Percentiles rank a stretch among this genome's conserved stretches.
phyloP scores from a whole-genome alignment of 179 eudicot species.

The Silene noctiflora region DNA sequence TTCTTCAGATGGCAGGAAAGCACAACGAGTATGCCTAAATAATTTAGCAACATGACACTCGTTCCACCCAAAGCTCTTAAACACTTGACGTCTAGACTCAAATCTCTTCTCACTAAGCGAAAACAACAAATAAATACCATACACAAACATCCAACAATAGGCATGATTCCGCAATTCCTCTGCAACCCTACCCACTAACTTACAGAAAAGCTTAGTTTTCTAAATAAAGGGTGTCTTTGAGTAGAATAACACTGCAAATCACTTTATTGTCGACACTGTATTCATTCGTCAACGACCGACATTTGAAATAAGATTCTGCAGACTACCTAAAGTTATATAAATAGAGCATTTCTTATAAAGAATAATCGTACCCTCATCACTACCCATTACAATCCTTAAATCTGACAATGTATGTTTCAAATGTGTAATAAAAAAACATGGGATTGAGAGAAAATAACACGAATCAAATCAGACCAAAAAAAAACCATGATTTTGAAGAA shows the following conservation, averaged over 20 bases:
- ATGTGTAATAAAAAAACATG: not conserved
- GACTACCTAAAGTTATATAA: too few species aligned
- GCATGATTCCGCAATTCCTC: too few species aligned
- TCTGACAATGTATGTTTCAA: not conserved
- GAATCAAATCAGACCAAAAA: conserved; percentile 15
- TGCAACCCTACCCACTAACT: too few species aligned
- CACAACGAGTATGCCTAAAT: not conserved
- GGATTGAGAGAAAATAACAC: conserved; percentile 5
- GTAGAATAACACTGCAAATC: conserved; percentile 15
- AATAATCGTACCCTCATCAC: too few species aligned
- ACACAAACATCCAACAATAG: conserved; percentile 24
- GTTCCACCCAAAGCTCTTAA: conserved; percentile 16
- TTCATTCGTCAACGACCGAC: conserved; percentile 19
- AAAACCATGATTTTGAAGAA: conserved; percentile 25
- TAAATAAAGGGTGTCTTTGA: not conserved
- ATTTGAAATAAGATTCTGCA: conserved; percentile 18
- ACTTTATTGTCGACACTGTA: conserved; percentile 21
- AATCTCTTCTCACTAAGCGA: conserved; percentile 1
- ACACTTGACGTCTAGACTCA: conserved; percentile 11
- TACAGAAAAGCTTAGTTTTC: not conserved
- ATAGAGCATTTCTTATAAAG: too few species aligned
- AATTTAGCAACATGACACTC: not conserved
- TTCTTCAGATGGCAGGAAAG: too few species aligned
- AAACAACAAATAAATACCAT: conserved; percentile 17
- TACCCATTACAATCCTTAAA: too few species aligned